phyloP scores from a whole-genome alignment of 2,329 filamentous ascomycete species.

The Rutstroemia sp. region DNA sequence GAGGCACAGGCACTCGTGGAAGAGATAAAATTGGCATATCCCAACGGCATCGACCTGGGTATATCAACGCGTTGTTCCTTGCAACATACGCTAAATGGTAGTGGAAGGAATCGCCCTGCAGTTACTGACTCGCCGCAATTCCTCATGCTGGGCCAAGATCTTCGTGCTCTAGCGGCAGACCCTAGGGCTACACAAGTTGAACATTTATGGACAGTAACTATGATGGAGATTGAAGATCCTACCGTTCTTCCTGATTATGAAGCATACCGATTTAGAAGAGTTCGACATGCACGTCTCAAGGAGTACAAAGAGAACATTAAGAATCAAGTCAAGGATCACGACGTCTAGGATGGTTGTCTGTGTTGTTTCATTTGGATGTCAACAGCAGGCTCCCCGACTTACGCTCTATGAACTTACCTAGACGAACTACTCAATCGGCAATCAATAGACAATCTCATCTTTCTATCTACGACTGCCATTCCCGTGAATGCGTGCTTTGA shows the following conservation, averaged over 20 bases:
- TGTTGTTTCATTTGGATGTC: too few relatives aligned
- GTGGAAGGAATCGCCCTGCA: not conserved
- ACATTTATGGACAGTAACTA: not conserved
- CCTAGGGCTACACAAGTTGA: not conserved
- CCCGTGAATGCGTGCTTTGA: too few relatives aligned
- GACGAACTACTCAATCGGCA: too few relatives aligned
- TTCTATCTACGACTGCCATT: too few relatives aligned
- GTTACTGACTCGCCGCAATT: conserved; percentile 3
- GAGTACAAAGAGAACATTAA: not conserved
- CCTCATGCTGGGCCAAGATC: not conserved
- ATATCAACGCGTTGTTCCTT: not conserved
- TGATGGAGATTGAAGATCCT: conserved; percentile 1
- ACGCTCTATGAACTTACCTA: too few relatives aligned
- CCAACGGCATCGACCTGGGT: conserved; percentile 4
- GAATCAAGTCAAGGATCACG: not conserved
- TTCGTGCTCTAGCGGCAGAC: not conserved
- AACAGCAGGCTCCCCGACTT: too few relatives aligned
- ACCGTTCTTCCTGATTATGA: not conserved
- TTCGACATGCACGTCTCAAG: not conserved
- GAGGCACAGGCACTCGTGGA: not conserved
- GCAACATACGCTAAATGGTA: not conserved
- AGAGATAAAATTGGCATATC: not conserved
- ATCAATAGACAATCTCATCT: too few relatives aligned
- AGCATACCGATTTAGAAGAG: not conserved
- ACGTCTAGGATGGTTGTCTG: too few relatives aligned